These are phyloP conservation scores for Hypoxylon trugodes DNA, from an alignment of 495 filamentous ascomycete species.

Conservation along the genomic window DNA sequence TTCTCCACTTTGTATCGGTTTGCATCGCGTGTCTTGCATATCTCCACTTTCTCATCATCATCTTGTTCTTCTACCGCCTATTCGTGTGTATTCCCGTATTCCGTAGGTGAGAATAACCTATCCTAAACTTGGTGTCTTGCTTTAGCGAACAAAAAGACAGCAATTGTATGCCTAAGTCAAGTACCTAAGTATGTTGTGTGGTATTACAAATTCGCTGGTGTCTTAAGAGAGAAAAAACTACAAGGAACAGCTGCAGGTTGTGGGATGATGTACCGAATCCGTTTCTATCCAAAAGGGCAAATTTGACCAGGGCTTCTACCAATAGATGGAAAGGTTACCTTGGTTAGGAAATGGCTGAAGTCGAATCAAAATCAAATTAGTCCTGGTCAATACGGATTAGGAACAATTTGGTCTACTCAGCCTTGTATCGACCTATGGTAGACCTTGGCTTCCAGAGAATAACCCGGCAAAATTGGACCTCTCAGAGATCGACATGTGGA, in stretches of 20 bases:
- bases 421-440: constrained; percentile 41
- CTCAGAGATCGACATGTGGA: constrained; percentile 50
- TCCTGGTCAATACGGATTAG: constrained; percentile 23
- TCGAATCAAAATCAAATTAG: constrained; percentile 19
- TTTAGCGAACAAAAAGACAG: constrained; percentile 5
- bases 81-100: too few relatives aligned
- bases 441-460: constrained; percentile 24
- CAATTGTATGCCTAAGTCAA: too few relatives aligned
- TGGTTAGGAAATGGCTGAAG: constrained; percentile 13
- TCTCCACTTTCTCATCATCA: neutral
- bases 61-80: constrained; percentile 11
- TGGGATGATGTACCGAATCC: constrained; percentile 19
- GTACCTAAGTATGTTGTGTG: too few relatives aligned
- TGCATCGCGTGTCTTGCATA: constrained; percentile 25
- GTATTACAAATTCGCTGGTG: constrained; percentile 18
- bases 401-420: constrained; percentile 33
- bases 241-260: constrained; percentile 2
- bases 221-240: constrained; percentile 2
- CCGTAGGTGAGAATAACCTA: neutral
- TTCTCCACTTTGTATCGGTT: constrained; percentile 16
- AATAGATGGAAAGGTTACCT: constrained; percentile 15
- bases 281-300: constrained; percentile 19
- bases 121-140: neutral
- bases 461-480: constrained; percentile 46
- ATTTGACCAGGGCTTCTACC: constrained; percentile 6